Evolutionary conservation across 352 stramenopile genomes (phyloP).

Genomic region (Pythium aquatile): DNA sequence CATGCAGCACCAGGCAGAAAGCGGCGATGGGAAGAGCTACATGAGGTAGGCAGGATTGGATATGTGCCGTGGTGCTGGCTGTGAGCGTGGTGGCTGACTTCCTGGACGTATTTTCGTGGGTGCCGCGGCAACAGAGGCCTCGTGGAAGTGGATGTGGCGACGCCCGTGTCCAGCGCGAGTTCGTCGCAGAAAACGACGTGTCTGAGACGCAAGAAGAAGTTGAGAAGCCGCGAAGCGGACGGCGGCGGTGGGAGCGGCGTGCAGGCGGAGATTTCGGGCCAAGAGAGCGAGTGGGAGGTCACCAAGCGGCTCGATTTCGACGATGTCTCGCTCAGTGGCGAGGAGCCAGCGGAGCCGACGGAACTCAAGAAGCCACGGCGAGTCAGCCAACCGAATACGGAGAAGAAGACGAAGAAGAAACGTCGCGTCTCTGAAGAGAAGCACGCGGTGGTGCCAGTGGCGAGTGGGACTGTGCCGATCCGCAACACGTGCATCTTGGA

Average conservation of each 20-base stretch:
- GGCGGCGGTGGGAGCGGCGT: not conserved
- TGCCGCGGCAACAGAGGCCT: not conserved
- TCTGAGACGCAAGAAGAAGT: constrained; percentile 23
- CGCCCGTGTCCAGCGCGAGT: constrained; percentile 2
- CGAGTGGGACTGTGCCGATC: constrained; percentile 1
- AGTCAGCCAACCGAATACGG: not conserved
- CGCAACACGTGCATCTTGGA: constrained; percentile 29
- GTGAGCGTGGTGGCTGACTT: not conserved
- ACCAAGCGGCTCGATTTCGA: constrained; percentile 21
- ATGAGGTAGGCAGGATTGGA: not conserved
- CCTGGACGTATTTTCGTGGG: not conserved
- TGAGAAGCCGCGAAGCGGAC: constrained; percentile 1
- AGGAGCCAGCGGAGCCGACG: not conserved
- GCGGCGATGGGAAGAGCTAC: not conserved
- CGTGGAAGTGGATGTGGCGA: not conserved
- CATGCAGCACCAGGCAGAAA: constrained; percentile 1
- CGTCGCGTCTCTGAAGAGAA: not conserved
- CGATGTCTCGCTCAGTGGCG: constrained; percentile 13
- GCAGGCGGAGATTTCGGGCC: constrained; percentile 1
- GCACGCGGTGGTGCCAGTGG: not conserved
- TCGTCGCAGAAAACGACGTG: constrained; percentile 13
- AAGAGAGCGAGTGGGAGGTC: constrained; percentile 11
- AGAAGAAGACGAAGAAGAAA: not conserved
- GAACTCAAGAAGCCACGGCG: not conserved
- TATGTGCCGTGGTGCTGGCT: not conserved